These are phyloP conservation scores for Fusarium goolgardi DNA, from an alignment of 2,329 filamentous ascomycete species.

Conservation along the genomic window DNA sequence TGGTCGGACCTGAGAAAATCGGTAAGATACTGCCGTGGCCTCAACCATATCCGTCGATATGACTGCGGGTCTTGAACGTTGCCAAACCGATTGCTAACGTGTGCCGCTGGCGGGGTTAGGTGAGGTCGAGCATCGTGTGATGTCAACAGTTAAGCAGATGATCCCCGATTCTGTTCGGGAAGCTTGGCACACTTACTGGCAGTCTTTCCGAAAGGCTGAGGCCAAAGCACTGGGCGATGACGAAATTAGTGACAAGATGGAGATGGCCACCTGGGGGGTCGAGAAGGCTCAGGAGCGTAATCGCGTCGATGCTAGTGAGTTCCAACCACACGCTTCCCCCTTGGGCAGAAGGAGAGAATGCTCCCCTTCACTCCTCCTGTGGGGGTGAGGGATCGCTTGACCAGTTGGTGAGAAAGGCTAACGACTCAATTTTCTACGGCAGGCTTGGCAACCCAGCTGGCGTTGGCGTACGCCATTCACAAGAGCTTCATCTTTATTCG, in stretches of 20 bases:
- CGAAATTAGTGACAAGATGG: slow-evolving; percentile 59
- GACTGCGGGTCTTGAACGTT: not conserved
- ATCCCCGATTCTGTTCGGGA: slow-evolving; percentile 71
- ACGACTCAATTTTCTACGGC: slow-evolving; percentile 31
- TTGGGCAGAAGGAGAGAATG: slow-evolving; percentile 20
- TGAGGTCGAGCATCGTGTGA: slow-evolving; percentile 73
- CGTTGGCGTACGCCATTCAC: slow-evolving; percentile 95
- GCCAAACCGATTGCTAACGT: slow-evolving; percentile 28
- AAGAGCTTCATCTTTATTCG: slow-evolving; percentile 97
- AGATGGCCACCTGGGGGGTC: slow-evolving; percentile 70
- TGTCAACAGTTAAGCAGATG: slow-evolving; percentile 67
- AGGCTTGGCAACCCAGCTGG: slow-evolving; percentile 83
- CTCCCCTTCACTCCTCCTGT: slow-evolving; percentile 3
- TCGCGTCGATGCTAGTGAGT: slow-evolving; percentile 79
- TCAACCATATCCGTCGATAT: slow-evolving; percentile 15
- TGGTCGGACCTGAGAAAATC: slow-evolving; percentile 86
- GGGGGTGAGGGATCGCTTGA: slow-evolving; percentile 15
- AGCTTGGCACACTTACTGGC: slow-evolving; percentile 62
- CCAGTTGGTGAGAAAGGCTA: slow-evolving; percentile 36
- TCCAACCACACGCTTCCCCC: slow-evolving; percentile 6
- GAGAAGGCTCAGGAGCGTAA: slow-evolving; percentile 71
- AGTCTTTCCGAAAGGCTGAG: slow-evolving; percentile 60
- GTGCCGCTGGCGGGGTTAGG: slow-evolving; percentile 53
- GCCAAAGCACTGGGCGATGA: slow-evolving; percentile 57
- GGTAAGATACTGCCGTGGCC: slow-evolving; percentile 60